Evolutionary conservation across 2,329 filamentous ascomycete genomes (phyloP).

Genomic region (Fusarium miscanthi): DNA sequence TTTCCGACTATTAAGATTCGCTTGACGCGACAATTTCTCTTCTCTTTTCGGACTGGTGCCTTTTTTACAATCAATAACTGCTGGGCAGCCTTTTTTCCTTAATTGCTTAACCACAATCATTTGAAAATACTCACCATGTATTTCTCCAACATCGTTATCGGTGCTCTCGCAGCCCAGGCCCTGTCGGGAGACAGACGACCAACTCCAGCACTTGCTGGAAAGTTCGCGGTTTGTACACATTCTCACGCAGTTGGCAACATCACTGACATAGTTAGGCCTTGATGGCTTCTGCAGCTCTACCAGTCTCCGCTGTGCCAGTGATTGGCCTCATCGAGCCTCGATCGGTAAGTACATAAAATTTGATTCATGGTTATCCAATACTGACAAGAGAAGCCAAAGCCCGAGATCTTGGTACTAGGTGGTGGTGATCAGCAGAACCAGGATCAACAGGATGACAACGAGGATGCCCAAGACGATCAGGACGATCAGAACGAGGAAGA

Average conservation of each 20-base stretch:
- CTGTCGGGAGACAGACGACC: not conserved
- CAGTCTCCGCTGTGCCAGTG: constrained; percentile 4
- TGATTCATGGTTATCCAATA: accelerated
- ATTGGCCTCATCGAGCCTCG: constrained; percentile 18
- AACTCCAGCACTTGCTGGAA: not conserved
- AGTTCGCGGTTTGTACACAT: constrained; percentile 5
- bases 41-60: not conserved
- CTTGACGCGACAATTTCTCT: constrained; percentile 13
- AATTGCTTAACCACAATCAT: not conserved
- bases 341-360: not conserved
- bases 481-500: not conserved
- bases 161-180: constrained; percentile 21
- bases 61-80: not conserved
- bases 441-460: not conserved
- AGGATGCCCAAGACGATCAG: not conserved
- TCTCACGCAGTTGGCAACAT: accelerated
- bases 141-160: constrained; percentile 21
- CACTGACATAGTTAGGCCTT: not conserved
- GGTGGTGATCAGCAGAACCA: not conserved
- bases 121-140: not conserved
- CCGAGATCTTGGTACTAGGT: not conserved
- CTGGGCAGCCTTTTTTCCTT: constrained; percentile 16
- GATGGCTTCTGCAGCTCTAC: constrained; percentile 23
- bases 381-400: constrained; percentile 1
- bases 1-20: not conserved